Evolutionary conservation across 768 basidiomycete genomes (phyloP), one percentile per base, ranked within the genome.

Genomic region (Plicaturopsis crispa): DNA sequence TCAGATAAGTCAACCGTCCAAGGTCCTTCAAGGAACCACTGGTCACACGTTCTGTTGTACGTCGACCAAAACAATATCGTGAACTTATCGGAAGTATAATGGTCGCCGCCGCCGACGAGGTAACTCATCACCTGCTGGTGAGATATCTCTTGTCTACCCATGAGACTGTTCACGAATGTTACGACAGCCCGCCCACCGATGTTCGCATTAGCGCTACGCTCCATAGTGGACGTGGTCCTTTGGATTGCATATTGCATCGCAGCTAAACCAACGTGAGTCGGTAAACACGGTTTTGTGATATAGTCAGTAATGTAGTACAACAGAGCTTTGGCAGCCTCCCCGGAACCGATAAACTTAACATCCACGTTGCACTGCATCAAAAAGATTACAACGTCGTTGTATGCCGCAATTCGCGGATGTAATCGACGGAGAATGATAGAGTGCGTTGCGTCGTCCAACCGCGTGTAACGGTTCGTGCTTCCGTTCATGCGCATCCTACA

Each of bases 261-360:
- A 0, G 33, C 35, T 3, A 53, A 32, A 10, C 52, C 43, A 13
- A 43, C 40, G 31, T 60, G 47, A 1, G 49, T 33, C 1, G 53
- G 41, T 1, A 61, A n/a, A 1, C 36, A 22, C 3, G 41, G 12
- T 35, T 64, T 65, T 1, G 63, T 62, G n/a, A 64, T 56, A 36
- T 65, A 65, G 38, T 64, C 63, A 0, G 63, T 62, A 4, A 65
- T 45, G 30, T 65, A 65, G 38, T 52, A 62, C 17, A 63, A 24
- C 0, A 58, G 44, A 0, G 59, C 59, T 31, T 57, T 62, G 0
- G 59, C 59, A 4, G 53, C 51, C 13, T 47, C 41, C 1, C 62
- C 60, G 0, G 60, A 61, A 0, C 54, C 54, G n/a, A 65, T 56
- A 33, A 45, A 58, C 32, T 62, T 59, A 6, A 56, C 43, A 35